These are phyloP conservation scores for Fusarium irregulare DNA, from an alignment of 2,329 filamentous ascomycete species.

Conservation along the genomic window DNA sequence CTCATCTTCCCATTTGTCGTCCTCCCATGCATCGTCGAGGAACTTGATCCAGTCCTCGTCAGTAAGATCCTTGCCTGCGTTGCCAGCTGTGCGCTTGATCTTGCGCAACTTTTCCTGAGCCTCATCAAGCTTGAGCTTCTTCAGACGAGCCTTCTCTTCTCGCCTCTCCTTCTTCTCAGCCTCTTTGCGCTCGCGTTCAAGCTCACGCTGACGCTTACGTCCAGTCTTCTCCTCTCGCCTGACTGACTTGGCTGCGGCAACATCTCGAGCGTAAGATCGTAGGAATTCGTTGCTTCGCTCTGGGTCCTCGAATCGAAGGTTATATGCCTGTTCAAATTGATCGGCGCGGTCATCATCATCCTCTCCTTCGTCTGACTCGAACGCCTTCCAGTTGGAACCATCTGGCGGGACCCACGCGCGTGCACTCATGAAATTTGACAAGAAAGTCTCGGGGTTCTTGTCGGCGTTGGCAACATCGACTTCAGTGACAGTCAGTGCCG, in stretches of 20 bases:
- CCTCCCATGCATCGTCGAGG: constrained; percentile 88
- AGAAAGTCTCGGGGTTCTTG: constrained; percentile 88
- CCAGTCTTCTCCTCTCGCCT: constrained; percentile 83
- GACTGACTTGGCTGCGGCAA: constrained; percentile 83
- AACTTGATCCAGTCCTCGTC: constrained; percentile 88
- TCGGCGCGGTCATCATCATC: constrained; percentile 78
- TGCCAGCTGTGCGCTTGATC: constrained; percentile 89
- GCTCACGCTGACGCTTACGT: constrained; percentile 81
- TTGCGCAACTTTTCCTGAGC: constrained; percentile 86
- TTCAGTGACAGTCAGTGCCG: constrained; percentile 62
- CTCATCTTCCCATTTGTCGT: constrained; percentile 88
- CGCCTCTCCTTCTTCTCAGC: constrained; percentile 79
- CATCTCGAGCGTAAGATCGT: constrained; percentile 88
- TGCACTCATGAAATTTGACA: constrained; percentile 95
- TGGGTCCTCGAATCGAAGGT: constrained; percentile 94
- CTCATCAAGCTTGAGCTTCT: constrained; percentile 91
- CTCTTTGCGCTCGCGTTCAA: constrained; percentile 81
- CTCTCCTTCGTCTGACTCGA: constrained; percentile 94
- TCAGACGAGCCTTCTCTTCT: constrained; percentile 83
- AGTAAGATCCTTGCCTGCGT: constrained; percentile 72
- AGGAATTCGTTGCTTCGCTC: constrained; percentile 87
- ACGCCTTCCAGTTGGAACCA: constrained; percentile 76
- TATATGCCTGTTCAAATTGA: constrained; percentile 91
- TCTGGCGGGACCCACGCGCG: constrained; percentile 86
- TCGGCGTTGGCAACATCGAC: constrained; percentile 80